Conservation (phyloP, 2,329 filamentous ascomycete species). For the Colletotrichum magnum region DNA sequence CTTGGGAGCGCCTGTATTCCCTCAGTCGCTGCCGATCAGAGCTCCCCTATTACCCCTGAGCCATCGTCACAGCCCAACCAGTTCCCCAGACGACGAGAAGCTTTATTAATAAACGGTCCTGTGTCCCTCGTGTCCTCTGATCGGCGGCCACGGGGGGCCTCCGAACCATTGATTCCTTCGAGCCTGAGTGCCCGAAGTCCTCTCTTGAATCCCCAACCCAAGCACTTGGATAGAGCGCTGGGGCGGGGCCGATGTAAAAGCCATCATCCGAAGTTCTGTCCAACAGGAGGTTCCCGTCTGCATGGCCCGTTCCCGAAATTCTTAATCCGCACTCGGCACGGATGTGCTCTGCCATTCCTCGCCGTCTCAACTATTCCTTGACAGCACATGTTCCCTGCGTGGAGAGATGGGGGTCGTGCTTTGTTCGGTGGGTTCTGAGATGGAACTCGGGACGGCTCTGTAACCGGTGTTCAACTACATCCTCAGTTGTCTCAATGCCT, state of each 20-base stretch:
- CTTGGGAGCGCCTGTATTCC: background rate
- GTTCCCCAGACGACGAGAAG: slow-evolving; percentile 34
- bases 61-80: slow-evolving; percentile 12
- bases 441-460: slow-evolving; percentile 4
- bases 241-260: slow-evolving; percentile 20
- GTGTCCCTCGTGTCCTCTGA: background rate
- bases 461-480: background rate
- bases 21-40: slow-evolving; percentile 9
- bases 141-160: background rate
- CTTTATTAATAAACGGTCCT: slow-evolving; percentile 21
- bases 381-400: background rate
- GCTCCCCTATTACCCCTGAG: slow-evolving; percentile 23
- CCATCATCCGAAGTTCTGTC: slow-evolving; percentile 33
- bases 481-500: slow-evolving; percentile 20
- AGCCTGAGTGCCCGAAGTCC: too few relatives aligned
- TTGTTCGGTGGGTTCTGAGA: background rate
- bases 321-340: slow-evolving; percentile 16
- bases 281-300: slow-evolving; percentile 21
- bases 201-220: too few relatives aligned
- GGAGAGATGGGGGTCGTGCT: slow-evolving; percentile 14
- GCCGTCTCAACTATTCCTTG: slow-evolving; percentile 11
- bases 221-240: background rate
- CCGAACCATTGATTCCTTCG: too few relatives aligned
- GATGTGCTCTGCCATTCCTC: background rate
- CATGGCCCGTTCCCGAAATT: slow-evolving; percentile 33